Evolutionary conservation across 140 eudicot genomes (phyloP), one percentile per base, ranked within the genome.

Genomic region (Stevia rebaudiana): DNA sequence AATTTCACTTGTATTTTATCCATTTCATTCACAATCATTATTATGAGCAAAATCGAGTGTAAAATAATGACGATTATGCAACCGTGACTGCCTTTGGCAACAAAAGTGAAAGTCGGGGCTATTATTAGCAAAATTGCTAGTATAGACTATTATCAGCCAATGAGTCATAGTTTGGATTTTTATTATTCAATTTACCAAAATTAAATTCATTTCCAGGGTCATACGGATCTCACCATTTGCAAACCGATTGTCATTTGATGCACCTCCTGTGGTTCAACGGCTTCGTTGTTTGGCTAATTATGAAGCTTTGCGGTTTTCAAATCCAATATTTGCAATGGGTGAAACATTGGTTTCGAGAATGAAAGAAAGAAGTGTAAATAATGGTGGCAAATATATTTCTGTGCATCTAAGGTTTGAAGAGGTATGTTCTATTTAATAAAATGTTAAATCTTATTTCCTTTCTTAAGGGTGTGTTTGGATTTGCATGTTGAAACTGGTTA

Each of bases 341-440:
- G 86, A 85, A 67, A 68, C 83, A 9, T 80, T 92, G 50, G 97
- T 88, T 55, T 65, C 87, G 73, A 88, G 96, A 74, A 88, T 92
- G 96, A 88, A 83, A 81, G 83, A 76, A 19, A 82, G 76, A 10
- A 88, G 98, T 74, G 74, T 72, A 52, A 82, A 81, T 76, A 84
- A 83, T 78, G 82, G 86, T 65, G 96, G 96, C 41, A 88, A 85
- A 64, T 92, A 92, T 74, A 79, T 92, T 28, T 92, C 98, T 48
- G 98, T 92, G 74, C 98, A 92, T 81, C 94, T 92, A 65, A 92
- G 98, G 51, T 92, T 85, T 67, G 98, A 92, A 80, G 96, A 88
- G 98, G 98, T 92, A 56, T 67, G 89, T 81, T 71, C n/a, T 30
- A 13, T 52, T 2, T 63, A 13, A 40, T 63, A 5, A 19, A 50